Evolutionary conservation across 805 yeast species (phyloP), one percentile per base, ranked within the genome.

Genomic region (Pichia exigua): DNA sequence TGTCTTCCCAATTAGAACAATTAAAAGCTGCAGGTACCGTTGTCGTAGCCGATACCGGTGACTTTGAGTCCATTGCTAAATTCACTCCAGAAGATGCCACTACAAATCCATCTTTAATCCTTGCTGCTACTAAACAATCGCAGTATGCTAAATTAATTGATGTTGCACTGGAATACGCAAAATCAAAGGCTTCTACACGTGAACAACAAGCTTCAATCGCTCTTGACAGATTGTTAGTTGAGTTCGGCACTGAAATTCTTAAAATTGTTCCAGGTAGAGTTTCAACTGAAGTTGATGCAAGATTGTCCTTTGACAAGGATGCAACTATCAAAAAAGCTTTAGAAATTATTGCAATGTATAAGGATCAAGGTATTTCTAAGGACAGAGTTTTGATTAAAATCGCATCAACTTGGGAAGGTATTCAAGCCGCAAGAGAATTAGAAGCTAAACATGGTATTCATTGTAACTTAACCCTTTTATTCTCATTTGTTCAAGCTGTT

Each of bases 41-140:
- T 61, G 96, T 94, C 67, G 99, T 94, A 68, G 88, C 99, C 60
- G 99, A 94, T 78, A 90, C 98, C 57, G 99, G 99, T 76, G 99
- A 94, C 73, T 94, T 94, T 70, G 97, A 89, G 73, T 85, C 94
- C 59, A 94, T 94, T 70, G 97, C 97, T 68, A 89, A 91, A 74
- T 94, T 86, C 78, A 88, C 94, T 64, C 99, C 99, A 61, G 98
- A 94, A 78, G 99, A 94, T 73, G 96, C 99, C 61, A 94, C 99
- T 63, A 94, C 99, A 70, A 94, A 94, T 79, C 99, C 99, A 61
- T 90, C 98, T 44, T 79, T 94, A 76, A 92, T 94, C 65, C 77
- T 94, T 64, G 98, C 98, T 59, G 99, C 99, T 54, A 68, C 98
- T 53, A 87, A 85, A 74, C 87, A 90, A 76, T 73, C 90, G 43